Evolutionary conservation across 2,329 filamentous ascomycete genomes (phyloP).

Genomic region (Claviceps citrina): DNA sequence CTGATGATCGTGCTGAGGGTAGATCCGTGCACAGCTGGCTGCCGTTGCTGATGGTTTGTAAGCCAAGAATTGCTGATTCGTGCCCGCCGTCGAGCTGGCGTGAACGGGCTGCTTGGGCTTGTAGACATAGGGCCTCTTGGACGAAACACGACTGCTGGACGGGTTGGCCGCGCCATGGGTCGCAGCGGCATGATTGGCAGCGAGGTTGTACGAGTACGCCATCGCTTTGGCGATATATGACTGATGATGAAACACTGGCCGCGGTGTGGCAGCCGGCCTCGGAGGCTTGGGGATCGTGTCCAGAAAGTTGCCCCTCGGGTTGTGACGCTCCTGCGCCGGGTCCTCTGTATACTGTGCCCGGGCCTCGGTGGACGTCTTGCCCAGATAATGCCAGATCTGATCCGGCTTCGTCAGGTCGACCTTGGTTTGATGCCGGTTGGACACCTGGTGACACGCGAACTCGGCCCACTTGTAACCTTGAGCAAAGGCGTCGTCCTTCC

Average conservation of each 20-base stretch:
- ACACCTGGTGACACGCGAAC: slow-evolving; percentile 49
- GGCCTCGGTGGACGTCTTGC: slow-evolving; percentile 72
- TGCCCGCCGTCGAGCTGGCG: slow-evolving; percentile 7
- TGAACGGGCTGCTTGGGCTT: slow-evolving; percentile 28
- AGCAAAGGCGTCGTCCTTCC: slow-evolving; percentile 51
- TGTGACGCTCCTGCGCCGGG: slow-evolving; percentile 41
- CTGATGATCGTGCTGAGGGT: slow-evolving; percentile 8
- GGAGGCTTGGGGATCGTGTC: slow-evolving; percentile 47
- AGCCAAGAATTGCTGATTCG: slow-evolving; percentile 14
- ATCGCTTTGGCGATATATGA: slow-evolving; percentile 8
- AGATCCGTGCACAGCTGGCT: slow-evolving; percentile 1
- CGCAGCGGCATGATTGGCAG: slow-evolving; percentile 1
- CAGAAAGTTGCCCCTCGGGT: slow-evolving; percentile 55
- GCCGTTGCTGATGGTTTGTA: background rate
- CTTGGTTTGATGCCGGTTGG: slow-evolving; percentile 47
- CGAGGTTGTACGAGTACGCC: slow-evolving; percentile 6
- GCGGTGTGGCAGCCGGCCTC: slow-evolving; percentile 19
- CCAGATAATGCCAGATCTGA: slow-evolving; percentile 79
- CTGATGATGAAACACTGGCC: slow-evolving; percentile 9
- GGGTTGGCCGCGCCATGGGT: slow-evolving; percentile 1
- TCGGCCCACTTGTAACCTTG: slow-evolving; percentile 62
- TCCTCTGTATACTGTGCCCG: slow-evolving; percentile 85
- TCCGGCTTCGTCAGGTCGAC: slow-evolving; percentile 58
- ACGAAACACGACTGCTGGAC: slow-evolving; percentile 9
- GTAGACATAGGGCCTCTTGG: slow-evolving; percentile 37